A percentile compares a stretch with the other conserved stretches of the same genome.
Evolutionary conservation across 2,329 filamentous ascomycete species (phyloP).

Genomic region (Penicillium sp.): DNA sequence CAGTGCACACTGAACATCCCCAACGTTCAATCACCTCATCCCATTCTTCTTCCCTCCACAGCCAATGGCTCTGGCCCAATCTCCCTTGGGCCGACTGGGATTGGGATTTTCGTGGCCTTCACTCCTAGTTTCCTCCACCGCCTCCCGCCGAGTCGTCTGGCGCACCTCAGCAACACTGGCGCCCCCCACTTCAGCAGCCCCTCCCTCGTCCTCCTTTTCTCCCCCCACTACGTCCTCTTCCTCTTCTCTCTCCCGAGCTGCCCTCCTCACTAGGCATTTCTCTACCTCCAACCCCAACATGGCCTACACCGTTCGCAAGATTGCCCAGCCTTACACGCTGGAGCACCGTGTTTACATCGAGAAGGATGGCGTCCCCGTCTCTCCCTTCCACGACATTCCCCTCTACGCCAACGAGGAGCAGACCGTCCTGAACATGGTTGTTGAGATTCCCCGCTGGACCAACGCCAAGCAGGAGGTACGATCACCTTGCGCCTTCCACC

Average conservation of each 20-base stretch:
- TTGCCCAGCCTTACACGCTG: slow-evolving; percentile 86
- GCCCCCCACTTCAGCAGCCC: slow-evolving; percentile 42
- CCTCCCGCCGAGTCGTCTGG: slow-evolving; percentile 34
- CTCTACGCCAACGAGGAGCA: slow-evolving; percentile 96
- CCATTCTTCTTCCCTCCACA: slow-evolving; percentile 4
- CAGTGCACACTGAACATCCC: too few species aligned
- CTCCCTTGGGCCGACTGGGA: slow-evolving; percentile 38
- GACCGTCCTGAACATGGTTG: slow-evolving; percentile 97
- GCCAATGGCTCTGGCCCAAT: slow-evolving; percentile 26
- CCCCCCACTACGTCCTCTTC: slow-evolving; percentile 28
- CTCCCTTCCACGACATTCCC: slow-evolving; percentile 97
- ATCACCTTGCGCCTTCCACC: background rate
- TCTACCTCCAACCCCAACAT: slow-evolving; percentile 43
- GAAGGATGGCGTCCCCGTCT: slow-evolving; percentile 92
- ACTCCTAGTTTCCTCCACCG: slow-evolving; percentile 31
- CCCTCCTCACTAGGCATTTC: slow-evolving; percentile 53
- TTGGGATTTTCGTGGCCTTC: slow-evolving; percentile 9
- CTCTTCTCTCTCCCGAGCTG: slow-evolving; percentile 38
- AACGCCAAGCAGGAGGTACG: slow-evolving; percentile 98
- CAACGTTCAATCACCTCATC: background rate
- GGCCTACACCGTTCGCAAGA: slow-evolving; percentile 78
- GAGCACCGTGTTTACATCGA: slow-evolving; percentile 98
- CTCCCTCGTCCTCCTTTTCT: slow-evolving; percentile 30
- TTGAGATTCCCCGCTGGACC: slow-evolving; percentile 99
- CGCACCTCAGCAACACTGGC: slow-evolving; percentile 45